Evolutionary conservation across 179 eudicot genomes (phyloP).

Genomic region (Pouteria campechiana): DNA sequence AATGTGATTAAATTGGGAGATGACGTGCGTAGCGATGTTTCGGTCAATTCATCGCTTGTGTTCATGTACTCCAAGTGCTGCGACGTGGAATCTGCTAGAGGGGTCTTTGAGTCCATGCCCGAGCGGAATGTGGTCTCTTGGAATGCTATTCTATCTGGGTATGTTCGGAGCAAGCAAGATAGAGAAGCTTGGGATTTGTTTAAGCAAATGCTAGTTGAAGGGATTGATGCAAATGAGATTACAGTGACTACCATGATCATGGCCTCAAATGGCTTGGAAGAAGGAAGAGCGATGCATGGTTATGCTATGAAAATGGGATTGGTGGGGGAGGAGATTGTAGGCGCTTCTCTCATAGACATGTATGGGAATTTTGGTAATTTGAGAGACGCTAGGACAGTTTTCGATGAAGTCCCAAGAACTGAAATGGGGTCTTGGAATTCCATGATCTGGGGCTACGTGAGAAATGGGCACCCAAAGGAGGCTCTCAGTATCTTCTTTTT

Average conservation of each 20-base stretch:
- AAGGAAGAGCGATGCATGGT: too few relatives aligned
- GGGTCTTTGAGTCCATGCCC: conserved; percentile 29
- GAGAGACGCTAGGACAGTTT: conserved; percentile 11
- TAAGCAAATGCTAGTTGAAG: too few relatives aligned
- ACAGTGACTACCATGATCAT: too few relatives aligned
- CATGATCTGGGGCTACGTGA: conserved; percentile 20
- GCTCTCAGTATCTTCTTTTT: conserved; percentile 8
- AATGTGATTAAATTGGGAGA: conserved; percentile 37
- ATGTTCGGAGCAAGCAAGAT: too few relatives aligned
- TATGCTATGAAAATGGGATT: conserved; percentile 20
- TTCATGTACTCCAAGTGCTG: conserved; percentile 85
- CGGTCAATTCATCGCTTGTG: conserved; percentile 44
- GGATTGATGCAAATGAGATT: too few relatives aligned
- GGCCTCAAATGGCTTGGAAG: too few relatives aligned
- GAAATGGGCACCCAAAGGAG: conserved; percentile 6
- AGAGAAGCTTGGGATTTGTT: too few relatives aligned
- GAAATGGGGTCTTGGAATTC: conserved; percentile 21
- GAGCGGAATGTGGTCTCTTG: conserved; percentile 40
- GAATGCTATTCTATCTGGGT: conserved; percentile 62
- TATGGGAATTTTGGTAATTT: conserved; percentile 21
- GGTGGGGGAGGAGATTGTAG: conserved; percentile 17
- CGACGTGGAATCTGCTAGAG: conserved; percentile 45
- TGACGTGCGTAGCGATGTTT: conserved; percentile 29
- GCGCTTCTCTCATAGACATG: conserved; percentile 21
- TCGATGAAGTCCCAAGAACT: conserved; percentile 8